Percentiles rank a stretch among this genome's conserved stretches.
Evolutionary conservation across 2,329 filamentous ascomycete species (phyloP).

Genomic region (Pseudopyricularia cyperi): DNA sequence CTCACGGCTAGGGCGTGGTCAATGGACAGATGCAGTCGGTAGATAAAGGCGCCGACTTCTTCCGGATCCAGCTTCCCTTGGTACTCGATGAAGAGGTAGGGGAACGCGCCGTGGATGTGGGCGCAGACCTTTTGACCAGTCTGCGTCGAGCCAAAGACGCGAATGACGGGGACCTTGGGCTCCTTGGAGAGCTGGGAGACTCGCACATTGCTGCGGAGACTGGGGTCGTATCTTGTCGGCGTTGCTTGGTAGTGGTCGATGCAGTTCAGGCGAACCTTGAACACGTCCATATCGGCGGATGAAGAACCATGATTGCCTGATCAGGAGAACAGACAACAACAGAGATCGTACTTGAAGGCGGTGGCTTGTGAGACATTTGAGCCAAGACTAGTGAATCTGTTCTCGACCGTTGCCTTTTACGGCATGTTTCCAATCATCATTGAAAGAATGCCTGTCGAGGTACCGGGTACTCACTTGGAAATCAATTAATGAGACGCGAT

Average conservation of each 20-base stretch:
- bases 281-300: slow-evolving; percentile 44
- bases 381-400: not conserved
- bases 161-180: slow-evolving; percentile 71
- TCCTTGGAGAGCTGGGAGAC: slow-evolving; percentile 46
- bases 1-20: slow-evolving; percentile 80
- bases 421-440: too few relatives aligned
- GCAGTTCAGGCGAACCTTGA: slow-evolving; percentile 87
- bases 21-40: slow-evolving; percentile 70
- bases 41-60: slow-evolving; percentile 67
- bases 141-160: slow-evolving; percentile 85
- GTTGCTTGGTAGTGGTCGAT: slow-evolving; percentile 85
- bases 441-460: too few relatives aligned
- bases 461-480: too few relatives aligned
- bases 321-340: not conserved
- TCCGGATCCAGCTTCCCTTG: slow-evolving; percentile 52
- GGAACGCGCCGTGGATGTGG: slow-evolving; percentile 90
- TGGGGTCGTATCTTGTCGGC: slow-evolving; percentile 70
- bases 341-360: not conserved
- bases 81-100: slow-evolving; percentile 90
- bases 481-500: too few relatives aligned
- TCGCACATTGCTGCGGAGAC: slow-evolving; percentile 52
- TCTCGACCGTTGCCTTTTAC: too few relatives aligned
- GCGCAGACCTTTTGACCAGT: slow-evolving; percentile 93
- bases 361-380: not conserved
- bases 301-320: not conserved